Percentiles rank a stretch among this genome's conserved stretches.
These are phyloP conservation scores for Solanum virginianum DNA, from an alignment of 257 asterid species.

Conservation along the genomic window DNA sequence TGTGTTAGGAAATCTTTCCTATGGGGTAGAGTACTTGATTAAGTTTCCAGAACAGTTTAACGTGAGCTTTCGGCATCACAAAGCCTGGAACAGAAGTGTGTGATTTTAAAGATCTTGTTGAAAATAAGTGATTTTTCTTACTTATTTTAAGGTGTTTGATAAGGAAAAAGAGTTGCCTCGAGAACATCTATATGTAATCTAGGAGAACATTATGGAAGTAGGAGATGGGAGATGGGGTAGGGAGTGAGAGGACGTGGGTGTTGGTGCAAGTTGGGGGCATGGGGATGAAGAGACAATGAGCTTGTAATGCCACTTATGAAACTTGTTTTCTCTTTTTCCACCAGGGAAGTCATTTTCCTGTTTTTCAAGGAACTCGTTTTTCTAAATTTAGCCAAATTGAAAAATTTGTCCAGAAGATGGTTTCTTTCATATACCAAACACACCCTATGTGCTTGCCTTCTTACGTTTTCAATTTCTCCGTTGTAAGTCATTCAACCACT, in stretches of 20 bases:
- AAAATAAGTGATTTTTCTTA: neutral
- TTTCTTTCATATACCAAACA: neutral
- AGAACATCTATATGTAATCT: neutral
- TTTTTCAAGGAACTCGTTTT: neutral
- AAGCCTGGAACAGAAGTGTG: neutral
- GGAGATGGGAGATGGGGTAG: neutral
- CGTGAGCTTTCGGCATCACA: neutral
- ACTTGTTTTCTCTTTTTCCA: neutral
- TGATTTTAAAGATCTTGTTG: neutral
- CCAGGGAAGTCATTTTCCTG: neutral
- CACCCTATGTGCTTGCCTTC: neutral
- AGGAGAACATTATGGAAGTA: neutral
- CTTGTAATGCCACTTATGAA: neutral
- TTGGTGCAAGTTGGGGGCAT: neutral
- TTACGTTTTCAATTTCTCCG: neutral
- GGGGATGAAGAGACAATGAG: neutral
- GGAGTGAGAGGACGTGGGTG: neutral
- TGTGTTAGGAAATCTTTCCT: neutral
- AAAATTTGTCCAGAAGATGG: neutral
- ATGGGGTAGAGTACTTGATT: neutral
- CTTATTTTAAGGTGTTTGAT: neutral
- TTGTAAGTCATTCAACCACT: neutral
- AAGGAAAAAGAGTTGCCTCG: neutral
- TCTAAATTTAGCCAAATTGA: neutral
- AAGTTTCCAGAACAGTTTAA: neutral